Evolutionary conservation across 345 rosid genomes (phyloP).

Genomic region (Gossypium herbaceum): DNA sequence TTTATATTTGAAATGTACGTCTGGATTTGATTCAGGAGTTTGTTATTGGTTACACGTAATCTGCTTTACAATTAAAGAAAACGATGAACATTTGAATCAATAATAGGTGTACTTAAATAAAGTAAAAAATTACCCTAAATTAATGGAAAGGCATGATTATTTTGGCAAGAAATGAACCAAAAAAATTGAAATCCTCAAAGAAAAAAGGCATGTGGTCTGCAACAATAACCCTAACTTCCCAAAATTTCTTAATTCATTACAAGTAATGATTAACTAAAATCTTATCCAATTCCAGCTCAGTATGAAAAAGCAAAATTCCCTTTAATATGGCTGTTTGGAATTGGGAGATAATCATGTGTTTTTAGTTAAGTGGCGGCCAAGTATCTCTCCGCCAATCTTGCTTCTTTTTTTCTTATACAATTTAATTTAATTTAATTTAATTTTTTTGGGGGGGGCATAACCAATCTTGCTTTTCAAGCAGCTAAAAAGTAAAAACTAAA

Average conservation of each 20-base stretch:
- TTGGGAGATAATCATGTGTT: background rate
- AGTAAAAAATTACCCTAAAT: too few relatives aligned
- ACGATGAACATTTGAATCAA: background rate
- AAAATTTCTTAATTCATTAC: background rate
- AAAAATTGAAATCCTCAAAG: background rate
- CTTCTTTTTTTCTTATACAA: background rate
- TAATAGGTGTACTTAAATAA: too few relatives aligned
- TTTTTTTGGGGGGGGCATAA: background rate
- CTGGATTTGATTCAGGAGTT: too few relatives aligned
- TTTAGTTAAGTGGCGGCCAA: background rate
- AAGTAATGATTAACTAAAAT: background rate
- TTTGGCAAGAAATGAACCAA: background rate
- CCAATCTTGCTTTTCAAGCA: conserved; percentile 8
- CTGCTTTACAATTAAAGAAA: background rate
- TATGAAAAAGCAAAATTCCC: background rate
- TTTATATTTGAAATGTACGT: too few relatives aligned
- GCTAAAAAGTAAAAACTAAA: background rate
- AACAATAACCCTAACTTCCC: background rate
- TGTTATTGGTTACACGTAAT: background rate
- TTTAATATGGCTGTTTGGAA: background rate
- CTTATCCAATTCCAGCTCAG: background rate
- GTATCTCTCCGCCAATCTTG: background rate
- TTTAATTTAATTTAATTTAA: background rate
- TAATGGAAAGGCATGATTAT: too few relatives aligned
- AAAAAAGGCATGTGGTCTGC: background rate